Percentiles rank a stretch among this genome's conserved stretches.
These are phyloP conservation scores for Phytopythium vexans DNA, from an alignment of 352 stramenopile genomes.

Conservation along the genomic window DNA sequence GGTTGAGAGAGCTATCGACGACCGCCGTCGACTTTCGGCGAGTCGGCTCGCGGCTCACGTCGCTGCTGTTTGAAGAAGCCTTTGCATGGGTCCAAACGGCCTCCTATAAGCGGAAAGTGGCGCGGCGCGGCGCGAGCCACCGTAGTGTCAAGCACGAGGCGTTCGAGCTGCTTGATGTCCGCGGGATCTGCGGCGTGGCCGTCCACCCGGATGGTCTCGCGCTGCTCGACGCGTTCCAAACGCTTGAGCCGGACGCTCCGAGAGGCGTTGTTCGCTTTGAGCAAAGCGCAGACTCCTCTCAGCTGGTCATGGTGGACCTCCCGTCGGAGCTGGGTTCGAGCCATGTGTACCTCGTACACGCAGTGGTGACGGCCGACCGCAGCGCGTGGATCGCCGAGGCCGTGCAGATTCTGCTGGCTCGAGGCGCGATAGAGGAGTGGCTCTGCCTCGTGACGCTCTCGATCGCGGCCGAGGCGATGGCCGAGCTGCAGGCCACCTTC, in stretches of 20 bases:
- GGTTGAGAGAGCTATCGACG: conserved; percentile 9
- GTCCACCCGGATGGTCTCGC: conserved; percentile 10
- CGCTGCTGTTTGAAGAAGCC: conserved; percentile 28
- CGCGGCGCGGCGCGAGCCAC: background rate
- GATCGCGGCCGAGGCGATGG: conserved; percentile 12
- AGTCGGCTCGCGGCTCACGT: conserved; percentile 30
- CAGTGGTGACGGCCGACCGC: conserved; percentile 9
- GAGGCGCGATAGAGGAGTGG: conserved; percentile 14
- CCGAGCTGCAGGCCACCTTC: conserved; percentile 16
- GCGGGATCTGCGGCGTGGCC: conserved; percentile 7
- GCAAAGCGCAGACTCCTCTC: background rate
- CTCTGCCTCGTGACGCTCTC: conserved; percentile 19
- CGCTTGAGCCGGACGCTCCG: conserved; percentile 24
- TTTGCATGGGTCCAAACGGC: conserved; percentile 20
- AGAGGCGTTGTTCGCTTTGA: conserved; percentile 12
- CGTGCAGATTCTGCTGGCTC: conserved; percentile 12
- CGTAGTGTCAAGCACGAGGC: conserved; percentile 9
- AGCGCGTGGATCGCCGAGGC: conserved; percentile 11
- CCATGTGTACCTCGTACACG: conserved; percentile 18
- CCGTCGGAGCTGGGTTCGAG: conserved; percentile 8
- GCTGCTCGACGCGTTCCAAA: conserved; percentile 23
- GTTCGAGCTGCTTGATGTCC: conserved; percentile 6
- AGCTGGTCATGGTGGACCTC: conserved; percentile 8
- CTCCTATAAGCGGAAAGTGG: background rate
- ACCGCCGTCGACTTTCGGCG: conserved; percentile 17